These are phyloP conservation scores for Lonicera japonica DNA, from an alignment of 129 eudicot species.

Conservation along the genomic window DNA sequence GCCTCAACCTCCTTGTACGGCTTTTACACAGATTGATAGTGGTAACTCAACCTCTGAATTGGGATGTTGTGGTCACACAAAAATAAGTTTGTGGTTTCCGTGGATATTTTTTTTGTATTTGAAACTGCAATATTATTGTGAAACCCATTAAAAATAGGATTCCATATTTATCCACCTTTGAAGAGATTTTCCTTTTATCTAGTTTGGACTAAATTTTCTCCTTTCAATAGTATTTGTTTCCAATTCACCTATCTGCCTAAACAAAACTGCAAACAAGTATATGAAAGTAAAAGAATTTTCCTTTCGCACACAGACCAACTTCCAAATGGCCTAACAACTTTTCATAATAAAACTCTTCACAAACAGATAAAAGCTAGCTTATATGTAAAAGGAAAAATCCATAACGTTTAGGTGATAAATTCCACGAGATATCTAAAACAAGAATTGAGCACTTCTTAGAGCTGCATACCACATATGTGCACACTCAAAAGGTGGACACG, in stretches of 20 bases:
- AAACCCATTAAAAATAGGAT: background rate
- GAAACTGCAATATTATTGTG: too few species aligned
- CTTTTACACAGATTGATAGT: too few species aligned
- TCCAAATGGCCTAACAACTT: background rate
- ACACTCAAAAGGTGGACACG: conserved; percentile 93
- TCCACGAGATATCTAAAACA: background rate
- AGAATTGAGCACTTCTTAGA: background rate
- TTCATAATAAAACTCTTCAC: background rate
- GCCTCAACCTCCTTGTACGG: too few species aligned
- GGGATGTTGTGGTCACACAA: too few species aligned
- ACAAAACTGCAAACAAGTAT: background rate
- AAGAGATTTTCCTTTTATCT: background rate
- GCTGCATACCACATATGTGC: conserved; percentile 89
- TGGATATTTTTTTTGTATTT: too few species aligned
- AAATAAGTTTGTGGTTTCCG: too few species aligned
- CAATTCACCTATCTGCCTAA: background rate
- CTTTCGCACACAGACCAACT: background rate
- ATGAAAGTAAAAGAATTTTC: background rate
- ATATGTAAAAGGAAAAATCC: background rate
- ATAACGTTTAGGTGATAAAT: background rate
- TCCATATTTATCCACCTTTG: background rate
- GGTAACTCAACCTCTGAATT: too few species aligned
- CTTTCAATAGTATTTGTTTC: background rate
- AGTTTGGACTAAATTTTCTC: background rate
- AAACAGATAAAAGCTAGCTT: background rate